Base-by-base conservation (phyloP, 345 rosid genomes). In the Syzygium aqueum region DNA sequence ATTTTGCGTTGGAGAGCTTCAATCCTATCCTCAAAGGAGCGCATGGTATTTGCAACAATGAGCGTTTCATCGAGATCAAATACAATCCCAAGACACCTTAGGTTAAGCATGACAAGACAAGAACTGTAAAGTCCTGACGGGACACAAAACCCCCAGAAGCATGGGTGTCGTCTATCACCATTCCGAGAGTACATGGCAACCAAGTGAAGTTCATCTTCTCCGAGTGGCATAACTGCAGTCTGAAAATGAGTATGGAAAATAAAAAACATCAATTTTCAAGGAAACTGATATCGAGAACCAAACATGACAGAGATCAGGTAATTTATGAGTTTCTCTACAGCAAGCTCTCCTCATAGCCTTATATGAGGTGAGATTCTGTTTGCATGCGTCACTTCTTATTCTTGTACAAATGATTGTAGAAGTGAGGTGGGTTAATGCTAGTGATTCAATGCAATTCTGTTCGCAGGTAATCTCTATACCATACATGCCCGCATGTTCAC, bases 31-130 rank as follows among this genome's bases (percentile, higher is more conserved):
- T 98, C 99, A 83, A 98, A 98, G 6, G 99, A 95, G 7, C 97
- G 96, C 98, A 95, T 94, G 59, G 99, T 96, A 92, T 95, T 96
- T 22, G 99, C 99, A 89, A 97, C 99, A 57, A 98, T 90, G 23
- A 98, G 96, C 53, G 99, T 98, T 90, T 98, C 99, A 90, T 96
- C 99, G 17, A 98, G 95, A 92, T 98, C 99, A 94, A 98, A 98
- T 82, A 98, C 99, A 87, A 98, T 98, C 87, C 98, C 98, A 84
- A 98, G 94, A 88, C 99, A 98, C 91, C 99, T 95, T 88, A 96
- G 93, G 87, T 98, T 96, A 90, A 98, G 88, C 99, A 98, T 95
- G 90, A 90, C 92, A 85, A 96, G 96, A 92, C 98, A 95, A 33
- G 98, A 93, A 86, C 92, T 87, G 83, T 98, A 98, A 23, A 93